Percentiles rank a stretch among this genome's conserved stretches.
These are phyloP conservation scores for Saccharum spontaneum DNA, from an alignment of 176 grass and related monocot species.

Conservation along the genomic window DNA sequence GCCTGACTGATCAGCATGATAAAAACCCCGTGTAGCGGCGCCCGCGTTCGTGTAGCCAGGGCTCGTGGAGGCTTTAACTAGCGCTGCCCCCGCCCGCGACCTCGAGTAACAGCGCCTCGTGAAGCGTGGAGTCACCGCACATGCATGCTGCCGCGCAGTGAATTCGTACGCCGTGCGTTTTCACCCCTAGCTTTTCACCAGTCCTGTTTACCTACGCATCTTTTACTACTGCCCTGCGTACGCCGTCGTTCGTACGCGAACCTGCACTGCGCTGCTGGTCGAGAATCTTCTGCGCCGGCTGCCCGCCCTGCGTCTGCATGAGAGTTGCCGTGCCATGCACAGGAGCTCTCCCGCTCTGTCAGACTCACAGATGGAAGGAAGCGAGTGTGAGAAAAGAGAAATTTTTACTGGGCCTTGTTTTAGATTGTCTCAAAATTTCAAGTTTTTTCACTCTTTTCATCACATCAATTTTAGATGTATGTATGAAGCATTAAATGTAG, in stretches of 20 bases:
- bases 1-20: no score
- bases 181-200: neutral
- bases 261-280: neutral
- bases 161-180: neutral
- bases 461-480: no score
- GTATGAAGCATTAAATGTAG: no score
- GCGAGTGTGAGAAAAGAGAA: neutral
- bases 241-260: neutral
- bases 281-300: constrained; percentile 25
- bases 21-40: no score
- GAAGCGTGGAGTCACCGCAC: neutral
- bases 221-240: neutral
- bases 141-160: neutral
- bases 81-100: neutral
- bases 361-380: neutral
- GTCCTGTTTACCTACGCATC: neutral
- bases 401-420: no score
- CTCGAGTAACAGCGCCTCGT: neutral
- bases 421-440: no score
- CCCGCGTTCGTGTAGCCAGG: neutral
- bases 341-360: neutral
- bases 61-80: neutral
- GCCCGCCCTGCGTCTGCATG: neutral
- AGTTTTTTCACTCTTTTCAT: no score
- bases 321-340: constrained; percentile 14